Evolutionary conservation across 352 stramenopile genomes (phyloP), one percentile per base, ranked within the genome.

Genomic region (Pythium brassicae): DNA sequence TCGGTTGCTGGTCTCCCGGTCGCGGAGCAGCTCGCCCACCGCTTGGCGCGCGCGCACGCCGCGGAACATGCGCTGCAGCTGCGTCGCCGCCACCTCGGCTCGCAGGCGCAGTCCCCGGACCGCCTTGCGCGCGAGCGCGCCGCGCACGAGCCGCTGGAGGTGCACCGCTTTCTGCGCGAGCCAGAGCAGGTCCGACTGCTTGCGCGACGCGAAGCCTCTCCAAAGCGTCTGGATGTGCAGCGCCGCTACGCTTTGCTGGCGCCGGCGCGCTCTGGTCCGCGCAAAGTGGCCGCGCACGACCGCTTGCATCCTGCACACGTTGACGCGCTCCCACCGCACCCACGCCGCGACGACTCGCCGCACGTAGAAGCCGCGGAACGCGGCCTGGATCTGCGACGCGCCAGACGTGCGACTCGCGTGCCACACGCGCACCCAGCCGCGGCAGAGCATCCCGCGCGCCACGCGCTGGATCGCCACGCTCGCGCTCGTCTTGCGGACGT

Each of bases 31-130:
- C 6, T 4, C 32, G 23, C 66, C 62, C 4, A 90, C 59, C 4
- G 54, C 40, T 40, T 55, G 52, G 7, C 83, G 62, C 3, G 75
- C 66, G 42, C 72, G 69, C 34, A 87, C 74, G 15, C 83, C 80
- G 32, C 80, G 75, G 72, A 89, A 87, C 35, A 86, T 69, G 0
- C 78, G 74, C 42, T 93, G 83, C 37, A 93, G 83, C 42, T 88
- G 68, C 25, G 62, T 71, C 11, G 75, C 80, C 14, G 63, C 56
- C 0, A 35, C 49, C 12, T 74, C 48, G 37, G 66, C 60, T 17
- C 47, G 26, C 6, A 34, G 6, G 11, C 56, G 59, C 19, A 32
- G 53, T n/a, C 34, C 65, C 11, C 55, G 63, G 23, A 73, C 66
- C 1, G 67, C 54, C 53, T 78, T 88, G 22, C 74, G 63, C 0